Evolutionary conservation across 108 stramenopile species (phyloP), one percentile per base, ranked within the genome.

Genomic region (Discostella pseudostelligera): DNA sequence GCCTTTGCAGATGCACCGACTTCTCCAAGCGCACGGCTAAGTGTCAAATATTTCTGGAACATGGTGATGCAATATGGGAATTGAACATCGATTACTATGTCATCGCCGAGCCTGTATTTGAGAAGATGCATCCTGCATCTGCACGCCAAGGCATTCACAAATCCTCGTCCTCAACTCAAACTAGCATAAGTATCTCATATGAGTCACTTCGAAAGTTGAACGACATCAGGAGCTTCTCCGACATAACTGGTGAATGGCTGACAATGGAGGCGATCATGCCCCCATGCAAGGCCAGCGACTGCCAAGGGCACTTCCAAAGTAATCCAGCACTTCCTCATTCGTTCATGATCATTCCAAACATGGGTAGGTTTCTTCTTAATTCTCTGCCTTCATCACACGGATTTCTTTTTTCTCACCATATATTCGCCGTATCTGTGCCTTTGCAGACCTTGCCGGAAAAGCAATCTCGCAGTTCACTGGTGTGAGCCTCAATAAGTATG

Each of bases 281-380:
- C 14, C 47, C 37, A 5, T 46, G 36, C 16, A 62, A 57, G 8
- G 1, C 44, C 14, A 42, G 9, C n/a, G 73, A 74, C 16, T 74
- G 73, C 54, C 11, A 51, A 21, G 73, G 73, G 22, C 73, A 74
- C 32, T 74, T 74, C 45, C 11, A 74, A 8, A 47, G 54, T 21
- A 58, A 59, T 12, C 29, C 59, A 4, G 43, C 59, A 19, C 58
- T 62, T 47, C 54, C 73, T 48, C 73, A 67, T 62, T 67, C 65
- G 32, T 8, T 26, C 39, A 74, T 74, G 73, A 19, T 67, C 9
- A 56, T 67, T 14, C 73, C 66, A 16, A 67, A 67, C 17, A 46
- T 56, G 44, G 49, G 49, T 49, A 49, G 24, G 49, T 49, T 1
- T 4, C 12, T 25, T 19, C n/a, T n/a, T n/a, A n/a, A n/a, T n/a